Evolutionary conservation across 2,329 filamentous ascomycete genomes (phyloP).

Genomic region (Botrytis paeoniae): DNA sequence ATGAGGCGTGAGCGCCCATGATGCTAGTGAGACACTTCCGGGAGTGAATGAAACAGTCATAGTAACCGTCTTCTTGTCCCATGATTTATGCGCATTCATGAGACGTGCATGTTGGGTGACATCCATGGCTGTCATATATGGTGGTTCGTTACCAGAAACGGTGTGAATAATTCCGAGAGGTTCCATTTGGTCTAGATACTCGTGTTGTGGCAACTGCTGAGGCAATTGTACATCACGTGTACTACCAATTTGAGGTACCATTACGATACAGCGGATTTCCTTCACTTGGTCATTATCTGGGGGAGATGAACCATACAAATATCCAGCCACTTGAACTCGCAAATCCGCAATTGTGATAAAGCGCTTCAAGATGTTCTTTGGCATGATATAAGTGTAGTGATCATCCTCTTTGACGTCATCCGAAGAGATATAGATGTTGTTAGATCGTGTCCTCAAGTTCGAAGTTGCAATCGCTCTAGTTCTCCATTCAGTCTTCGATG

Average conservation of each 20-base stretch:
- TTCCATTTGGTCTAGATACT: slow-evolving; percentile 82
- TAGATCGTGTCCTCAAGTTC: slow-evolving; percentile 87
- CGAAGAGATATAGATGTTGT: slow-evolving; percentile 98
- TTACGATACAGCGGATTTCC: slow-evolving; percentile 93
- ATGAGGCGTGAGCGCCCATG: slow-evolving; percentile 86
- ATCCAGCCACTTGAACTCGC: slow-evolving; percentile 92
- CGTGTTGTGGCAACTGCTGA: slow-evolving; percentile 85
- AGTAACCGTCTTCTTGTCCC: slow-evolving; percentile 87
- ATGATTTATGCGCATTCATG: slow-evolving; percentile 75
- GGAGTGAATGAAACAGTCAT: slow-evolving; percentile 97
- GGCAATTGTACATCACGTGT: slow-evolving; percentile 89
- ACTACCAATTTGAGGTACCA: slow-evolving; percentile 95
- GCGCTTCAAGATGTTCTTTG: slow-evolving; percentile 96
- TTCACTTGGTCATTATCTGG: slow-evolving; percentile 96
- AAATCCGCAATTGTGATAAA: slow-evolving; percentile 98
- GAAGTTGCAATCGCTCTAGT: slow-evolving; percentile 95
- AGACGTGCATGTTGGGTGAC: slow-evolving; percentile 91
- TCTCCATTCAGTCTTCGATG: slow-evolving; percentile 98
- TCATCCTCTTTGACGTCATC: slow-evolving; percentile 90
- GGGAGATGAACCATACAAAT: slow-evolving; percentile 88
- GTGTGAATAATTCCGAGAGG: slow-evolving; percentile 95
- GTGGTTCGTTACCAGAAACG: slow-evolving; percentile 87
- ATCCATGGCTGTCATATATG: slow-evolving; percentile 93
- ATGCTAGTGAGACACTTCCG: slow-evolving; percentile 89
- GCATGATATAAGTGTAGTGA: slow-evolving; percentile 93